Evolutionary conservation across 345 rosid genomes (phyloP), one percentile per base, ranked within the genome.

Genomic region (Kandelia obovata): DNA sequence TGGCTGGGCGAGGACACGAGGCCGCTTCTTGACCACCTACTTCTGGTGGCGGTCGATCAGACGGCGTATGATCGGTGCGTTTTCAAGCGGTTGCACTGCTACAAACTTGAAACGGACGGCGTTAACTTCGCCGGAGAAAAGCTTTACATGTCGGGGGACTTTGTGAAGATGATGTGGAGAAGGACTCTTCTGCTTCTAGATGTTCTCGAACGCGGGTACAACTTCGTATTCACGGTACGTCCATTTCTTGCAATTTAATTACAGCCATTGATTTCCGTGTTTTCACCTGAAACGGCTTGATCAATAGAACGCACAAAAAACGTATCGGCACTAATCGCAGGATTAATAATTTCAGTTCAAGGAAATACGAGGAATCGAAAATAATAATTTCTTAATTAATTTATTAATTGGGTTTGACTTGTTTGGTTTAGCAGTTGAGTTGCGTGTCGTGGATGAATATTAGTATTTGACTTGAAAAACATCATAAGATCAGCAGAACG

Each of bases 161-260:
- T 76, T 52, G 17, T 76, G 23, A 71, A 62, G 64, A 76, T 76
- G 76, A 76, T 76, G 79, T 76, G 79, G 79, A 66, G 66, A 31
- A 56, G 80, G 64, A 76, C 80, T 10, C 68, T 32, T 21, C 28
- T 76, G 2, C 31, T 76, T 21, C 7, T 62, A 0, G 62, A 71
- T 20, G 69, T 71, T 46, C 80, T 76, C 58, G 57, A 35, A 17
- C 75, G 19, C 21, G 80, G 80, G 16, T 76, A 67, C 32, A 71
- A 31, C 62, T 76, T 76, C 69, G 61, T 76, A 8, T 76, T 76
- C 46, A 76, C 80, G 69, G 80, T 67, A 43, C 53, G 71, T 21
- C 59, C 26, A 26, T 32, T 53, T 3, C 8, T 53, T 15, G 17
- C 49, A 13, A 43, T 43, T 43, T 43, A 43, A 43, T 43, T 15